Percentiles rank a stretch among this genome's conserved stretches.
Evolutionary conservation across 371 early-diverging fungal species (phyloP).

Genomic region (Haplosporangium sp.): DNA sequence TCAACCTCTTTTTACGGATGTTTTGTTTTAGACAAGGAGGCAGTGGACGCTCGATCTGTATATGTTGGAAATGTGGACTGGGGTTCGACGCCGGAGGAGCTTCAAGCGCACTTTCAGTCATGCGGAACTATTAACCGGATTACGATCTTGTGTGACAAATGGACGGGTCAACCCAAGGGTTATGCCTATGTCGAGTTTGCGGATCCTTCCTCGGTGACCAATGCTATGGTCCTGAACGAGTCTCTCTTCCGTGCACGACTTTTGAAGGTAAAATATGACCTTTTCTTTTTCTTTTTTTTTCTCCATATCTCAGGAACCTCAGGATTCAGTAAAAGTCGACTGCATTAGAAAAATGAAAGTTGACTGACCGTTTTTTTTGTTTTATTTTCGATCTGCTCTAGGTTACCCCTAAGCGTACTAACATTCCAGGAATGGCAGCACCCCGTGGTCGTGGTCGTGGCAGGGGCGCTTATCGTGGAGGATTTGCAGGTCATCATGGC

Average conservation of each 20-base stretch:
- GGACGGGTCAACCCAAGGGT: slow-evolving; percentile 97
- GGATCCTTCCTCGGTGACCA: slow-evolving; percentile 82
- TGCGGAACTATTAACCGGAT: slow-evolving; percentile 98
- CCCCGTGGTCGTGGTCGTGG: slow-evolving; percentile 29
- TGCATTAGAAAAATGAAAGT: too few species aligned
- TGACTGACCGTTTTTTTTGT: neutral
- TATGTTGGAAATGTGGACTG: slow-evolving; percentile 98
- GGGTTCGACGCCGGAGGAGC: slow-evolving; percentile 93
- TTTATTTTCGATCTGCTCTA: neutral
- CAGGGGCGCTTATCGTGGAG: slow-evolving; percentile 26
- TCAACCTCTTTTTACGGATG: neutral
- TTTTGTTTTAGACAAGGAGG: slow-evolving; percentile 72
- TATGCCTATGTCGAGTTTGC: slow-evolving; percentile 98
- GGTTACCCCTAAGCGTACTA: slow-evolving; percentile 65
- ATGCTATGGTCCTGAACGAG: slow-evolving; percentile 90
- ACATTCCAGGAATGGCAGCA: slow-evolving; percentile 62
- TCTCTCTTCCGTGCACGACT: slow-evolving; percentile 89
- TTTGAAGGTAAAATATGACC: slow-evolving; percentile 66
- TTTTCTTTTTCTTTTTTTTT: too few species aligned
- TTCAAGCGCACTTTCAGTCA: slow-evolving; percentile 95
- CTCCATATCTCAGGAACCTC: too few species aligned
- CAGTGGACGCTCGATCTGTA: slow-evolving; percentile 91
- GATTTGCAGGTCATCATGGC: slow-evolving; percentile 16
- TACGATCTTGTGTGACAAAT: slow-evolving; percentile 95
- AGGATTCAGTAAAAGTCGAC: too few species aligned